phyloP scores from a whole-genome alignment of 2,329 filamentous ascomycete genomes.

The Diplodia mutila region DNA sequence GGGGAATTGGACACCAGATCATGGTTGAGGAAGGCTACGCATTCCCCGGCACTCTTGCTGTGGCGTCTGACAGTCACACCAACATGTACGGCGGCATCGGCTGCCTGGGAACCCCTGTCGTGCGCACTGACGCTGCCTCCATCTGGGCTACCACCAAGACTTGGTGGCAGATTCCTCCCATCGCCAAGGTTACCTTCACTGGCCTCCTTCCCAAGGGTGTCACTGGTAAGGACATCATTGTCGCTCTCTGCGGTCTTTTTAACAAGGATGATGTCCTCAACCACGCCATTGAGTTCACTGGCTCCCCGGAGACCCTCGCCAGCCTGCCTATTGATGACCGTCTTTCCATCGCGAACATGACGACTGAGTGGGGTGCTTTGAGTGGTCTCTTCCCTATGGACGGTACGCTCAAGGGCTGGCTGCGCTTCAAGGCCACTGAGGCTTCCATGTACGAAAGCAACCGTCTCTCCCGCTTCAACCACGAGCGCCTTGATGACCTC shows the following conservation, averaged over 20 bases:
- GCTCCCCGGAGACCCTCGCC: slow-evolving; percentile 74
- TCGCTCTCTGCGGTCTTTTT: slow-evolving; percentile 85
- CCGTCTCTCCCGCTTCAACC: slow-evolving; percentile 66
- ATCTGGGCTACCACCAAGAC: slow-evolving; percentile 83
- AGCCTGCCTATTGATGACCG: slow-evolving; percentile 74
- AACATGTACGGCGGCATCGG: slow-evolving; percentile 85
- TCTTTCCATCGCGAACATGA: slow-evolving; percentile 79
- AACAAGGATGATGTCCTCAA: slow-evolving; percentile 88
- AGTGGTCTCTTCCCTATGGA: slow-evolving; percentile 83
- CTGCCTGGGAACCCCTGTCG: slow-evolving; percentile 77
- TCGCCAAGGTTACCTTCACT: slow-evolving; percentile 77
- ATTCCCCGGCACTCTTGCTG: slow-evolving; percentile 83
- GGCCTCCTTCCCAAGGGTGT: slow-evolving; percentile 78
- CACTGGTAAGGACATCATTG: slow-evolving; percentile 91
- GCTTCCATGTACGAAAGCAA: slow-evolving; percentile 63
- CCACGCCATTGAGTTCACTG: slow-evolving; percentile 86
- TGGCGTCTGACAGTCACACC: slow-evolving; percentile 77
- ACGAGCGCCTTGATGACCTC: slow-evolving; percentile 73
- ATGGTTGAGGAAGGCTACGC: slow-evolving; percentile 84
- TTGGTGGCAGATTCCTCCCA: slow-evolving; percentile 88
- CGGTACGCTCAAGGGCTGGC: slow-evolving; percentile 69
- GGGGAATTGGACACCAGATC: slow-evolving; percentile 88
- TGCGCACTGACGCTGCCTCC: slow-evolving; percentile 82
- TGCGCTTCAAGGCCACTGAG: slow-evolving; percentile 74
- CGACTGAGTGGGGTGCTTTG: slow-evolving; percentile 78